Evolutionary conservation across 768 basidiomycete species (phyloP).

Genomic region (Boletus rex-veris): DNA sequence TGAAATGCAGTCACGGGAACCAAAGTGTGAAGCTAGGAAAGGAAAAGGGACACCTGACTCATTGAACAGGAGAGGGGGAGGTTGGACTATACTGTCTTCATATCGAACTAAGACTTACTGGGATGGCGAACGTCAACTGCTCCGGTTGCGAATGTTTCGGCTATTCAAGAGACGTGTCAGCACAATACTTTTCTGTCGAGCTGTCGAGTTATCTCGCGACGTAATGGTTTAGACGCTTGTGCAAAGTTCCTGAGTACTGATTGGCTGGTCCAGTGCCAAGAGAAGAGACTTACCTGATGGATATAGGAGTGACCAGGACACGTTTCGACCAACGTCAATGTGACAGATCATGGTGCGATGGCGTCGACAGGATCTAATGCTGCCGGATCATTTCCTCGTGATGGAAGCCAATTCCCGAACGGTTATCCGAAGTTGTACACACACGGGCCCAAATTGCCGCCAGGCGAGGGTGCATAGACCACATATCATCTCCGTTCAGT

Average conservation of each 20-base stretch:
- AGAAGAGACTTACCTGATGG: no score
- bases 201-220: no score
- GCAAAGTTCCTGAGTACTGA: no score
- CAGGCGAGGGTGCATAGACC: neutral
- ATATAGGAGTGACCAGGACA: no score
- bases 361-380: no score
- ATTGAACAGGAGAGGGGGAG: no score
- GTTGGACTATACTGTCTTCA: neutral
- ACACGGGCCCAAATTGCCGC: constrained; percentile 7
- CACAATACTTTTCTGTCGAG: no score
- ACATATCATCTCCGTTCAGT: constrained; percentile 8
- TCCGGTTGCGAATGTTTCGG: no score
- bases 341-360: neutral
- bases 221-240: no score
- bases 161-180: neutral
- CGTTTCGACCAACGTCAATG: no score
- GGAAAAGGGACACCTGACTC: neutral
- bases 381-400: neutral
- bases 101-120: neutral
- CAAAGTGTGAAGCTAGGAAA: neutral
- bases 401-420: neutral
- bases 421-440: neutral
- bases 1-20: neutral
- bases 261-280: no score
- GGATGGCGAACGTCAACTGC: neutral